These are phyloP conservation scores for Achlya hypogyna DNA, from an alignment of 352 stramenopile genomes.

Conservation along the genomic window DNA sequence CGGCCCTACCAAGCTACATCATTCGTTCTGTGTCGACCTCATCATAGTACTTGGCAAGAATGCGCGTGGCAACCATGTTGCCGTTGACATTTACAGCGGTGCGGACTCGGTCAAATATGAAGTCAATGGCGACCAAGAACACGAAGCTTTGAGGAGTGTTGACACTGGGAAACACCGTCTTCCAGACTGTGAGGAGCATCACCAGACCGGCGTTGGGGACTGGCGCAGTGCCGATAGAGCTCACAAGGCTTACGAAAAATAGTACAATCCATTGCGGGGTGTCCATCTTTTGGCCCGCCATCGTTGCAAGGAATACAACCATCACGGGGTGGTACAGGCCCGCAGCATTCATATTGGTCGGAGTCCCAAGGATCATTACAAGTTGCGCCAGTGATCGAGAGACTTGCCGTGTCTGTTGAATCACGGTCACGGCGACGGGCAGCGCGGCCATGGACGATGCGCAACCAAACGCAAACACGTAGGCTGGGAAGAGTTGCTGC, in stretches of 20 bases:
- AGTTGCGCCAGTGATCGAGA: constrained; percentile 26
- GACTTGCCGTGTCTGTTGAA: constrained; percentile 28
- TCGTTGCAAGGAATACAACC: constrained; percentile 46
- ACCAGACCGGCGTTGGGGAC: constrained; percentile 47
- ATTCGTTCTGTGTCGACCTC: constrained; percentile 15
- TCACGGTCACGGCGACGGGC: constrained; percentile 48
- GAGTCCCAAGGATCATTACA: constrained; percentile 29
- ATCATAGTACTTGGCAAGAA: constrained; percentile 56
- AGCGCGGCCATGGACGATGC: constrained; percentile 70
- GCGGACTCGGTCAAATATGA: constrained; percentile 46
- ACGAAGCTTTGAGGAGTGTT: constrained; percentile 18
- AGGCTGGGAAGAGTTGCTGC: constrained; percentile 50
- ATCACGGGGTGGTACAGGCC: constrained; percentile 29
- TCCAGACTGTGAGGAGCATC: constrained; percentile 62
- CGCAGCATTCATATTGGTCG: constrained; percentile 29
- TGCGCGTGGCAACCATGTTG: constrained; percentile 45
- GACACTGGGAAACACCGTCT: constrained; percentile 40
- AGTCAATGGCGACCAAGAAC: constrained; percentile 43
- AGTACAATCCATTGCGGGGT: constrained; percentile 32
- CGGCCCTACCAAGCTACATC: too few species aligned
- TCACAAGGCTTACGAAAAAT: constrained; percentile 37
- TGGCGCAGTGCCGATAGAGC: constrained; percentile 46
- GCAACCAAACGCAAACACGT: constrained; percentile 62
- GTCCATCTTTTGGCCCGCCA: constrained; percentile 42
- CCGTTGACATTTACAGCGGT: constrained; percentile 54